phyloP scores from a whole-genome alignment of 805 yeast genomes.

The Candida krabiensis region DNA sequence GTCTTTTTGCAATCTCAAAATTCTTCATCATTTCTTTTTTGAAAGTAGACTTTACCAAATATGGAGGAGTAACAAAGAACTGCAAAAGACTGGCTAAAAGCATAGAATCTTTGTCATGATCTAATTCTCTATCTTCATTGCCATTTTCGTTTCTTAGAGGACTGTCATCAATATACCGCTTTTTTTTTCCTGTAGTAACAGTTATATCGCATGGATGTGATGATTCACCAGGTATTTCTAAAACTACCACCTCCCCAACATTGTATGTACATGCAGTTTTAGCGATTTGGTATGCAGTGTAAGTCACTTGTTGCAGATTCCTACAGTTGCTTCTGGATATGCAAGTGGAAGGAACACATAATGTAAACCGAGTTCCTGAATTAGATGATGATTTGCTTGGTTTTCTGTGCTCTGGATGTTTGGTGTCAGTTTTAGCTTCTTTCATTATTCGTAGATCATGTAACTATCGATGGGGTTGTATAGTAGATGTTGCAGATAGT shows the following conservation, averaged over 20 bases:
- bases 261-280: conserved; percentile 67
- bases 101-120: conserved; percentile 39
- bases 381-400: conserved; percentile 5
- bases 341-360: conserved; percentile 74
- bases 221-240: conserved; percentile 46
- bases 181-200: conserved; percentile 28
- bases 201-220: conserved; percentile 25
- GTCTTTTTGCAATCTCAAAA: conserved; percentile 61
- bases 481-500: too few relatives aligned
- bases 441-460: too few relatives aligned
- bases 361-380: conserved; percentile 41
- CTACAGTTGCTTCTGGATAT: conserved; percentile 55
- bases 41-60: conserved; percentile 67
- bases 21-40: conserved; percentile 40
- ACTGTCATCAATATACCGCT: conserved; percentile 32
- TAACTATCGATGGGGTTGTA: too few relatives aligned
- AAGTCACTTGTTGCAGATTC: conserved; percentile 72
- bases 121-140: conserved; percentile 6
- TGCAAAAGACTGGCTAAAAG: conserved; percentile 71
- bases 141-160: conserved; percentile 13
- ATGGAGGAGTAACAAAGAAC: conserved; percentile 82
- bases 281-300: conserved; percentile 75
- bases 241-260: conserved; percentile 72
- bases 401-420: neutral
- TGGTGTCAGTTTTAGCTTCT: too few relatives aligned